Evolutionary conservation across 2,329 filamentous ascomycete species (phyloP), one percentile per base, ranked within the genome.

Genomic region (Blumeriella jaapii): DNA sequence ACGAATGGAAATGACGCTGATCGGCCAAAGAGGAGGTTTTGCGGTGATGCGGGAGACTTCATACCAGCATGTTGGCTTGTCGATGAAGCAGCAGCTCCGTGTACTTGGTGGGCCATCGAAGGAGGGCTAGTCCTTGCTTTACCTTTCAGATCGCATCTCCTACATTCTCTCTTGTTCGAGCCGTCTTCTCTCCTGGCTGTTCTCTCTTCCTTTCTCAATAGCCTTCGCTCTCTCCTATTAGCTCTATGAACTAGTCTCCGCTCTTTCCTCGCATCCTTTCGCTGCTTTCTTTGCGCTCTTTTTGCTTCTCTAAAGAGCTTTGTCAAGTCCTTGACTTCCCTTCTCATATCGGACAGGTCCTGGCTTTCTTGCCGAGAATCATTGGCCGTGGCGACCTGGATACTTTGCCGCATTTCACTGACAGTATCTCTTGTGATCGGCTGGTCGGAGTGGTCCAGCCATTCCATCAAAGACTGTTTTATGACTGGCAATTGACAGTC

Each of bases 361-460:
- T 54, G 28, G 31, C 50, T 25, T 18, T 20, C 16, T 17, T 38
- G 33, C 34, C 29, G 13, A 14, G 34, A 14, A 16, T 25, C 6
- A 16, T 37, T 18, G 26, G 40, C 48, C 39, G 56, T 61, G 10
- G 56, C 59, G 1, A 55, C 52, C 35, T 64, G 64, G 37, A 74
- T 60, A 16, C 68, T 58, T 9, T 59, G 49, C 20, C 55, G 60
- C 3, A 68, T 54, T 16, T 57, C 46, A 27, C 58, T 55, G 2
- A 74, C 52, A 16, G 61, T 60, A 4, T 59, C 56, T 40, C 57
- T 65, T 6, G 64, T 70, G 42, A 69, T 61, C 5, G 61, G 59
- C 32, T 67, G 58, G 0, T 70, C 62, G 0, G 70, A 68, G 23
- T 63, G 58, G 6, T 61, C 54, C 2, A 70, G 59, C 68, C 69